Evolutionary conservation across 1,284 basidiomycete genomes (phyloP).

Genomic region (Lignosus rhinocerotis): DNA sequence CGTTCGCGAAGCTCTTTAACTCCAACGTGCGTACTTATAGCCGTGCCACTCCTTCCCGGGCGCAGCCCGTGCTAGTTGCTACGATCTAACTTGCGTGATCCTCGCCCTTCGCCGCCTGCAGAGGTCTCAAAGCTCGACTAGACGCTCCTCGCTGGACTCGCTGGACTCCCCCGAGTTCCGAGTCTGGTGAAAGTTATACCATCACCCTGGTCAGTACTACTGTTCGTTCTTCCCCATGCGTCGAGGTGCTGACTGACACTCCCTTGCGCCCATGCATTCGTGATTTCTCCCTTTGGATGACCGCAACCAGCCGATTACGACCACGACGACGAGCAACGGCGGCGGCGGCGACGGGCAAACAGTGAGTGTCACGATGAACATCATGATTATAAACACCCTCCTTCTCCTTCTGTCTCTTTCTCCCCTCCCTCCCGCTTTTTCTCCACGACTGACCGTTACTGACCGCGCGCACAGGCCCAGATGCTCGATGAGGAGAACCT

Average conservation of each 20-base stretch:
- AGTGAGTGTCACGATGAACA: no score
- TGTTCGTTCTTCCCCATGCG: not conserved
- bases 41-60: not conserved
- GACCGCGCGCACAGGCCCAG: slow-evolving; percentile 19
- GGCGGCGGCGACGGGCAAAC: no score
- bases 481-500: slow-evolving; percentile 31
- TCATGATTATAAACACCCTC: no score
- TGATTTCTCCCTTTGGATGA: no score
- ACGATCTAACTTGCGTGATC: no score
- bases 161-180: not conserved
- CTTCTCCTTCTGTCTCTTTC: no score
- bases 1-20: slow-evolving; percentile 22
- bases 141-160: slow-evolving; percentile 18
- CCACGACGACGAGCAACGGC: no score
- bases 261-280: not conserved
- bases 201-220: slow-evolving; percentile 16
- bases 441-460: not conserved
- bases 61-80: not conserved
- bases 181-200: slow-evolving; percentile 15
- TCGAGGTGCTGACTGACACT: not conserved
- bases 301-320: no score
- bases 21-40: slow-evolving; percentile 15
- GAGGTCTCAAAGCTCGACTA: slow-evolving; percentile 11
- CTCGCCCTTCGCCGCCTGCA: not conserved
- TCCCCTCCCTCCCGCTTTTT: no score